Evolutionary conservation across 2,329 filamentous ascomycete genomes (phyloP).

Genomic region (Beauveria brongniartii): DNA sequence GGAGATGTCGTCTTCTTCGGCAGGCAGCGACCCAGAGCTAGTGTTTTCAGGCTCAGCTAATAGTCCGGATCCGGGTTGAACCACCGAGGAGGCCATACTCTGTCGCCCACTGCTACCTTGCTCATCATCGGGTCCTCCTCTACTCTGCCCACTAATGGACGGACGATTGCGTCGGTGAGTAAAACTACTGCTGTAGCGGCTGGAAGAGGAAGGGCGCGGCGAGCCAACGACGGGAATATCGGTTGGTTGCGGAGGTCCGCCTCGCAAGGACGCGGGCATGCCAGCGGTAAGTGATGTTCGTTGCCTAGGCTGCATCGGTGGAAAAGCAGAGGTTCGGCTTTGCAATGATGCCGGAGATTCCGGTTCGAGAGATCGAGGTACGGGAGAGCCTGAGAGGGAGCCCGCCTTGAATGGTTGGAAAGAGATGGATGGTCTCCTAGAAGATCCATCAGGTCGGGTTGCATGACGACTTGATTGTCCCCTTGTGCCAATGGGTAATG

Average conservation of each 20-base stretch:
- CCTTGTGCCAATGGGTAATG: slow-evolving; percentile 41
- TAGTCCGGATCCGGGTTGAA: slow-evolving; percentile 69
- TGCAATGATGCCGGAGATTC: slow-evolving; percentile 49
- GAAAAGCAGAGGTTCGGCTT: slow-evolving; percentile 38
- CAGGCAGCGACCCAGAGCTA: slow-evolving; percentile 57
- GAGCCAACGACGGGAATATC: slow-evolving; percentile 65
- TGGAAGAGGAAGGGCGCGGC: slow-evolving; percentile 69
- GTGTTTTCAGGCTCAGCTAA: slow-evolving; percentile 62
- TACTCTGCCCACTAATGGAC: slow-evolving; percentile 67
- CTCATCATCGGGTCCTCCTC: slow-evolving; percentile 55
- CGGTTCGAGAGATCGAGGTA: slow-evolving; percentile 39
- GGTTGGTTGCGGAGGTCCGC: slow-evolving; percentile 53
- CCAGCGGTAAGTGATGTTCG: slow-evolving; percentile 66
- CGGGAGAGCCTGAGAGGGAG: slow-evolving; percentile 81
- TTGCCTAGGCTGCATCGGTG: slow-evolving; percentile 50
- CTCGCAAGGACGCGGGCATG: slow-evolving; percentile 65
- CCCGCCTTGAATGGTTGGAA: slow-evolving; percentile 97
- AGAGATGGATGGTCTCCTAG: slow-evolving; percentile 72
- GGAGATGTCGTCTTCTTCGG: slow-evolving; percentile 87
- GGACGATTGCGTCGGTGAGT: slow-evolving; percentile 72
- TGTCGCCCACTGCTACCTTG: slow-evolving; percentile 74
- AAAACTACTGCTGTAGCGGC: slow-evolving; percentile 90
- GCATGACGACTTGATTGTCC: slow-evolving; percentile 24
- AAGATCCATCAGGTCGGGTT: slow-evolving; percentile 40
- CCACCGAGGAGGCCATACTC: slow-evolving; percentile 61